A percentile compares a stretch with the other conserved stretches of the same genome.
phyloP scores from a whole-genome alignment of 768 basidiomycete species.

The Hypholoma fasciculare region DNA sequence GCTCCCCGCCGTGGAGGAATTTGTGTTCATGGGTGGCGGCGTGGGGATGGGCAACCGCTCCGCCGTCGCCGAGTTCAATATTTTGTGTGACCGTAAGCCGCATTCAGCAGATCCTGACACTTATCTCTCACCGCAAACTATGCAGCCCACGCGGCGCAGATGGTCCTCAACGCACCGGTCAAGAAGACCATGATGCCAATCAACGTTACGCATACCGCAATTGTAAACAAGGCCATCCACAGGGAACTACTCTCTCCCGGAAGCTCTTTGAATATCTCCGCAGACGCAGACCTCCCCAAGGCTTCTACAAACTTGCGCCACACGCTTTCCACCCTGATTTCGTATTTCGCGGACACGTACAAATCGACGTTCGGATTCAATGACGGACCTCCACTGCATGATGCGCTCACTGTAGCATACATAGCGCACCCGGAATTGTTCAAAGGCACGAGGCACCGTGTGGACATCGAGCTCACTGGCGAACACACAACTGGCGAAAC shows the following conservation, averaged over 20 bases:
- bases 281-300: constrained; percentile 25
- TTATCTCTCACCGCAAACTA: background rate
- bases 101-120: background rate
- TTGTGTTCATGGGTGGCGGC: constrained; percentile 92
- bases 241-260: constrained; percentile 46
- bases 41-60: constrained; percentile 83
- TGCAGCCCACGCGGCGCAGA: constrained; percentile 79
- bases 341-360: constrained; percentile 74
- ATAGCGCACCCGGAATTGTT: constrained; percentile 72
- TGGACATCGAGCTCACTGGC: constrained; percentile 80
- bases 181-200: constrained; percentile 79
- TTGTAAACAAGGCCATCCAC: constrained; percentile 62
- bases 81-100: constrained; percentile 75
- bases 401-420: constrained; percentile 81
- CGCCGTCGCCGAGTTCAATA: constrained; percentile 81
- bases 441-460: constrained; percentile 59
- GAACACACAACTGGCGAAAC: constrained; percentile 74
- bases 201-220: constrained; percentile 86
- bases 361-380: constrained; percentile 75
- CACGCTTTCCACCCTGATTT: constrained; percentile 73
- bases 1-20: constrained; percentile 58
- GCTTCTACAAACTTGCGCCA: constrained; percentile 55
- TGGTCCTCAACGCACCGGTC: constrained; percentile 72
- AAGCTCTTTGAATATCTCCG: background rate
- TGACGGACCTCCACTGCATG: constrained; percentile 88